These are phyloP conservation scores for Penicillium brevicompactum DNA, from an alignment of 2,329 filamentous ascomycete species.

Conservation along the genomic window DNA sequence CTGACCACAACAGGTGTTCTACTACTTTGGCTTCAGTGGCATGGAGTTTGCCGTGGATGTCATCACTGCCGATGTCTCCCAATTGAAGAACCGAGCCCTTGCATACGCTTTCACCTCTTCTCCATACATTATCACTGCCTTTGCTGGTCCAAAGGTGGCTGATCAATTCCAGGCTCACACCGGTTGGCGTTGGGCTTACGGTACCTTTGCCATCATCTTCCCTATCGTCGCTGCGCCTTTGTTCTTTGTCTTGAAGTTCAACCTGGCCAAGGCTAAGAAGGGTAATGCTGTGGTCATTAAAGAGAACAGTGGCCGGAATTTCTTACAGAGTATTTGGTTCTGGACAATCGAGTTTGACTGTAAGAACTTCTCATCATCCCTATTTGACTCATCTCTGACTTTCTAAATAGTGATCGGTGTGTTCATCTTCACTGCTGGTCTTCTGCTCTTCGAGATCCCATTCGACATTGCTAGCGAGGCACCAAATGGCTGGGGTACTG, in stretches of 20 bases:
- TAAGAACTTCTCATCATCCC: slow-evolving; percentile 23
- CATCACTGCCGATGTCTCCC: slow-evolving; percentile 64
- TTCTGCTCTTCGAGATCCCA: slow-evolving; percentile 55
- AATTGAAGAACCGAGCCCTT: slow-evolving; percentile 62
- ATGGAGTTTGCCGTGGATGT: slow-evolving; percentile 60
- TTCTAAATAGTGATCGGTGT: slow-evolving; percentile 54
- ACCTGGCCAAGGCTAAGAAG: slow-evolving; percentile 59
- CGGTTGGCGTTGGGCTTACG: slow-evolving; percentile 66
- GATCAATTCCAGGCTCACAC: slow-evolving; percentile 53
- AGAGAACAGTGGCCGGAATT: slow-evolving; percentile 46
- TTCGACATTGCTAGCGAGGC: slow-evolving; percentile 49
- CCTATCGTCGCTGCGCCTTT: slow-evolving; percentile 60
- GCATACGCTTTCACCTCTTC: slow-evolving; percentile 63
- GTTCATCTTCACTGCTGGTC: slow-evolving; percentile 61
- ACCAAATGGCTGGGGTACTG: slow-evolving; percentile 44
- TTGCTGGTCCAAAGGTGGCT: slow-evolving; percentile 57
- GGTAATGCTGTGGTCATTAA: slow-evolving; percentile 50
- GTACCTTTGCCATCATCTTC: slow-evolving; percentile 62
- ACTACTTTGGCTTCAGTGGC: slow-evolving; percentile 57
- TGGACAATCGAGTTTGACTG: slow-evolving; percentile 65
- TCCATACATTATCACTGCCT: slow-evolving; percentile 66
- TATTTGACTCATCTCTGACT: neutral
- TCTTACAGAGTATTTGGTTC: slow-evolving; percentile 49
- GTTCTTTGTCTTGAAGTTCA: slow-evolving; percentile 56
- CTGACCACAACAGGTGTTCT: slow-evolving; percentile 32